phyloP scores from a whole-genome alignment of 352 stramenopile species.

The Phytophthora tentaculata region DNA sequence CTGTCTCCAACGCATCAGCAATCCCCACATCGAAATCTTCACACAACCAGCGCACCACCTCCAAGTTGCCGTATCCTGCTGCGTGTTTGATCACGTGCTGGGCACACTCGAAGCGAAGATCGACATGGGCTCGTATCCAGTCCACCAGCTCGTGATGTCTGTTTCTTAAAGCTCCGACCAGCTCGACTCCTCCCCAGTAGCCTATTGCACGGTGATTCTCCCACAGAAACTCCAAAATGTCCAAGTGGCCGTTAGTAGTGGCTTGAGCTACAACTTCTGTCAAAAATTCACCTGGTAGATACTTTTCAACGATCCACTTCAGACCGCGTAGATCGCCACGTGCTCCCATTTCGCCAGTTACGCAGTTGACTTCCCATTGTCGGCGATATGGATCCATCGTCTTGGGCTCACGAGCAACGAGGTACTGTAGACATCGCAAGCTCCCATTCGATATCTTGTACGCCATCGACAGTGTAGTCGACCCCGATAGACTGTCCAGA shows the following conservation, averaged over 20 bases:
- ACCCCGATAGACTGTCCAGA: background rate
- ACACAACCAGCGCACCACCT: constrained; percentile 7
- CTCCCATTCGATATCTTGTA: constrained; percentile 3
- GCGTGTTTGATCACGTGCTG: constrained; percentile 5
- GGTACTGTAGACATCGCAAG: background rate
- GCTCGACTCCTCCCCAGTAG: constrained; percentile 19
- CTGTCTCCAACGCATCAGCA: background rate
- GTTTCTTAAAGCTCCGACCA: constrained; percentile 16
- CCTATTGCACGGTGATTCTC: background rate
- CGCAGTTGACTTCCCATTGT: constrained; percentile 7
- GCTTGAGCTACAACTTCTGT: constrained; percentile 12
- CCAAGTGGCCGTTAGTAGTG: constrained; percentile 13
- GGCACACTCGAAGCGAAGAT: constrained; percentile 6
- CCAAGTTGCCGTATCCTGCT: background rate
- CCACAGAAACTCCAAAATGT: constrained; percentile 22
- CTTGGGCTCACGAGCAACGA: background rate
- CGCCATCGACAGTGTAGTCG: background rate
- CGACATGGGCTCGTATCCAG: constrained; percentile 16
- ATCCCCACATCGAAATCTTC: background rate
- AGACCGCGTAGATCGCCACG: constrained; percentile 15
- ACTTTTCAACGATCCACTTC: constrained; percentile 16
- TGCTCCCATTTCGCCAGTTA: constrained; percentile 1
- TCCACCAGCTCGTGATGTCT: constrained; percentile 20
- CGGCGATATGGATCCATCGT: constrained; percentile 14
- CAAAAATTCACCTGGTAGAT: constrained; percentile 1